phyloP scores from a whole-genome alignment of 345 rosid species.

The Eutrema heterophyllum region DNA sequence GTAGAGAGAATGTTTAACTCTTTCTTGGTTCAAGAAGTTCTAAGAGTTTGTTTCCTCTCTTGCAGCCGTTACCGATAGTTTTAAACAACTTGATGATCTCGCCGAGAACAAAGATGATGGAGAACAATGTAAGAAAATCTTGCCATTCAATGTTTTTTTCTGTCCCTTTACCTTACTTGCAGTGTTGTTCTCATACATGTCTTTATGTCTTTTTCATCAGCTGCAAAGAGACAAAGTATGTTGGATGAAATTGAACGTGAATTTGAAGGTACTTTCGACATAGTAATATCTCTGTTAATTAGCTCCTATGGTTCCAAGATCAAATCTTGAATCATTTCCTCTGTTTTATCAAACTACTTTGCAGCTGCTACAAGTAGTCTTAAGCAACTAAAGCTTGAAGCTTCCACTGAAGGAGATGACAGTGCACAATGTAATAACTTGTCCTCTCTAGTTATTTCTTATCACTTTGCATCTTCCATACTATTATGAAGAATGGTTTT shows the following conservation, averaged over 20 bases:
- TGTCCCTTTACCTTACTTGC: neutral
- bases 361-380: slow-evolving; percentile 28
- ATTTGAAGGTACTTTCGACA: slow-evolving; percentile 22
- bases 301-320: neutral
- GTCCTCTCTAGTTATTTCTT: neutral
- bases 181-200: slow-evolving; percentile 3
- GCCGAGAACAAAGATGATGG: slow-evolving; percentile 17
- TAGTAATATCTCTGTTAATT: neutral
- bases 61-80: slow-evolving; percentile 20
- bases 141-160: neutral
- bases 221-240: slow-evolving; percentile 31
- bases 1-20: neutral
- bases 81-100: slow-evolving; percentile 19
- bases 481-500: neutral
- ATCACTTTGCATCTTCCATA: neutral
- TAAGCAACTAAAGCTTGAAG: slow-evolving; percentile 19
- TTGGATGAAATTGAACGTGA: slow-evolving; percentile 35
- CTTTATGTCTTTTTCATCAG: slow-evolving; percentile 15
- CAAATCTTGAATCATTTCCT: neutral
- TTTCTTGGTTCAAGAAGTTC: slow-evolving; percentile 13
- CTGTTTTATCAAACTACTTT: slow-evolving; percentile 3
- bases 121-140: slow-evolving; percentile 18
- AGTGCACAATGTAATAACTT: slow-evolving; percentile 12
- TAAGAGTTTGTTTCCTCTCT: neutral
- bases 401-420: slow-evolving; percentile 15